Base-by-base conservation (phyloP, 805 yeast genomes). In the Lipomyces japonicus region DNA sequence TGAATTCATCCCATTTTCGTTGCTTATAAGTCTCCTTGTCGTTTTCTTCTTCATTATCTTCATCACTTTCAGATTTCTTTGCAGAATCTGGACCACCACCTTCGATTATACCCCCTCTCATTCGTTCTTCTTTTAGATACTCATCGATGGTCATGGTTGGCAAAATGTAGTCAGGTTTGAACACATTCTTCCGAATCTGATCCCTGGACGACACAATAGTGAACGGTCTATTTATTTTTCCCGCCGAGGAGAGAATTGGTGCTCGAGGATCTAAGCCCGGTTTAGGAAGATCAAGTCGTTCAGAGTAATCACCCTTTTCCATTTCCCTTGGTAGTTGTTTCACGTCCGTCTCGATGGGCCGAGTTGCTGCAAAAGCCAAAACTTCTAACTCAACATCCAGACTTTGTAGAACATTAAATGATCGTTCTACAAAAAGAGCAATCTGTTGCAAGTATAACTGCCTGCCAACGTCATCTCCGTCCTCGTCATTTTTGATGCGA, bases 81-180 rank as follows among this genome's bases (percentile, higher is more conserved):
- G 25, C 62, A 12, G 62, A 51, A 14, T 50, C 45, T 19, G 57
- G 44, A 3, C 56, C 57, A 16, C 65, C 67, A 7, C 71, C 71
- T 41, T 63, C 54, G 18, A 68, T 60, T 75, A 90, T 84, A 48
- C 91, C 90, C 1, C 96, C 96, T 61, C 85, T 81, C 18, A 81
- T 81, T 55, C 86, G 72, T 64, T 93, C 98, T 59, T 87, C 80
- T 42, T 89, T 95, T 45, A 93, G 71, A 53, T 85, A 82, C 60
- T 93, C 97, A 57, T 93, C 98, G 0, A 93, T 89, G 0, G 95
- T 74, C 93, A 93, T 87, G 0, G 97, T 87, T 2, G 98, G 98
- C 25, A 91, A 73, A 23, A 76, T 80, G 68, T 93, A 97, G 0
- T 97, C 98, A 2, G 95, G 87, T 1, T 97, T 96, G 59, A 78